Evolutionary conservation across 2,329 filamentous ascomycete species (phyloP), one percentile per base, ranked within the genome.

Genomic region (Claviceps citrina): DNA sequence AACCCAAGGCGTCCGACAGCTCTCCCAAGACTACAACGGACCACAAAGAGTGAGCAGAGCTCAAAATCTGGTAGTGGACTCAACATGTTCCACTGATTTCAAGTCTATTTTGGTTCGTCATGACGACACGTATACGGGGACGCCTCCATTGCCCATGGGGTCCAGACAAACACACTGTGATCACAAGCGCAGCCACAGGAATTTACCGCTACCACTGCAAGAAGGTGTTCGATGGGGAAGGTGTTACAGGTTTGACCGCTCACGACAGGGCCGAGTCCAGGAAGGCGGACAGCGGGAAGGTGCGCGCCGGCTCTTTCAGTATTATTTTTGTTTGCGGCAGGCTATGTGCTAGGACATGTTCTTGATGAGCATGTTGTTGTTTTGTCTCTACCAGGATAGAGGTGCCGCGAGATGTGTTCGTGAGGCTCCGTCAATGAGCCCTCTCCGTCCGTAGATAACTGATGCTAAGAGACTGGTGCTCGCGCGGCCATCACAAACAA

Each of bases 1-100:
- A 67, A 47, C 41, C 44, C 6, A 47, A 51, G 31, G 12, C 34
- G 5, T 15, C 28, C 2, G 46, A 47, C 18, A 42, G 41, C 3
- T 33, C 31, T 5, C 15, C 40, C 3, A 27, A 27, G 8, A 7
- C n/a, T 3, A 24, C 24, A 19, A 7, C 28, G 5, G 36, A 39
- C 20, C 24, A 5, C 8, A 27, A 43, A 26, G 18, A 40, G 16
- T 43, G 37, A 40, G 24, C n/a, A 16, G 16, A 9, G 19, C 18
- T 30, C 19, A 5, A 30, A 22, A 40, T 10, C 10, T 9, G 4
- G n/a, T 20, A 13, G 27, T 34, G 16, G 25, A 28, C 20, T 22
- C 13, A 18, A 27, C 18, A 22, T 13, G 31, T 30, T 13, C 25
- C 16, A 13, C 16, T 35, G 19, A 4, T 22, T 12, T 25, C 20